Base-by-base conservation (phyloP, 2,329 filamentous ascomycete species). In the Nothophoma quercina region DNA sequence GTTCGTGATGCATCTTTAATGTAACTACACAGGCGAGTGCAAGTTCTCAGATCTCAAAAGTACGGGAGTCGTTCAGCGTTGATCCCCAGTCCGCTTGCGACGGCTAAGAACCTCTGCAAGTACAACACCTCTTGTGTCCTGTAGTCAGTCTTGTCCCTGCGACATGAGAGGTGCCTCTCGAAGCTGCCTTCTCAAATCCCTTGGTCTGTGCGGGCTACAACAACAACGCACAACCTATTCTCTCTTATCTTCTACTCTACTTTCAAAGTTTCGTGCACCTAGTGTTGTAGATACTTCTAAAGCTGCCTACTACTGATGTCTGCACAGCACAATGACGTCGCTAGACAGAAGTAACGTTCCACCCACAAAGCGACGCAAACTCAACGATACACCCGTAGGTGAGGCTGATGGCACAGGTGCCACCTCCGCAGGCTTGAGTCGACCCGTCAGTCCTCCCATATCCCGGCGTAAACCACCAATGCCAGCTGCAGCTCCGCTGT, bases 391-490 rank as follows among this genome's bases (percentile, higher is more conserved):
- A 16, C 25, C 49, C 25, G 8, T 2, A 23, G 13, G 10, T 15
- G 39, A 42, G 18, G 22, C 26, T 23, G 30, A 33, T 5, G 19
- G 5, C 25, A 51, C 38, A 35, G 57, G 13, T 35, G 40, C n/a
- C 13, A 36, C 28, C 32, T 39, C 28, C n/a, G 50, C 7, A 25
- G 29, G 34, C 46, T 38, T 39, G 18, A 39, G n/a, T 22, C 35
- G 43, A 28, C 58, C 67, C 4, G 70, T 74, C 18, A 74, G 70
- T 30, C 71, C 71, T 6, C 71, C 71, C 15, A 9, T 51, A 0
- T 41, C 55, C 1, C 57, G 57, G 21, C 62, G 64, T 8, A 60
- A 43, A 34, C 41, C 42, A 16, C 53, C 45, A 23, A 30, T 35
- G 4, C 19, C 33, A 13, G 9, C 25, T n/a, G 5, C 28, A 21